Percentiles rank a stretch among this genome's conserved stretches.
Evolutionary conservation across 768 basidiomycete genomes (phyloP).

Genomic region (Lyophyllum decastes): DNA sequence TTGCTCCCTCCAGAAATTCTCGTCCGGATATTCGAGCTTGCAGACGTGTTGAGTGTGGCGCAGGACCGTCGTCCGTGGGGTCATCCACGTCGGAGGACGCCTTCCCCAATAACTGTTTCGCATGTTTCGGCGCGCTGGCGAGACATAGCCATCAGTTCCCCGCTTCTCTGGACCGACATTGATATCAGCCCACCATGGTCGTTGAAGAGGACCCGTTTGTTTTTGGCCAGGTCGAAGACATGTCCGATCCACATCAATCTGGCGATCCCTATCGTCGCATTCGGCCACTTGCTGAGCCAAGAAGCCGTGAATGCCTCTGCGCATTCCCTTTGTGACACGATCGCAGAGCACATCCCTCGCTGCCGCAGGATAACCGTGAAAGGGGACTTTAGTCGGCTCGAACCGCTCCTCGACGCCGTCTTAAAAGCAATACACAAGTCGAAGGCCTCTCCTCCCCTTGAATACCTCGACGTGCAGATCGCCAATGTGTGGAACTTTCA

Average conservation of each 20-base stretch:
- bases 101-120: constrained; percentile 11
- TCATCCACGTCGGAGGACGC: background rate
- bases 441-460: constrained; percentile 4
- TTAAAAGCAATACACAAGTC: constrained; percentile 6
- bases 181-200: constrained; percentile 20
- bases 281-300: constrained; percentile 10
- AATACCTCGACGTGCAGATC: constrained; percentile 12
- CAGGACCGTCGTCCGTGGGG: constrained; percentile 6
- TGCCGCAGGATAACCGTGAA: constrained; percentile 16
- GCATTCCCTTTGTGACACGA: constrained; percentile 4
- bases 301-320: constrained; percentile 13
- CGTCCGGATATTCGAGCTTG: constrained; percentile 13
- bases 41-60: background rate
- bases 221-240: constrained; percentile 8
- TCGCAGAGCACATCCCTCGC: constrained; percentile 12
- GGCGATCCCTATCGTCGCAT: constrained; percentile 9
- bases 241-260: constrained; percentile 15
- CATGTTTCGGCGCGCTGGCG: constrained; percentile 20
- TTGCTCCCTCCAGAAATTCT: constrained; percentile 17
- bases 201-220: constrained; percentile 7
- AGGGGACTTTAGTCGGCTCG: constrained; percentile 16
- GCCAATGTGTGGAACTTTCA: background rate
- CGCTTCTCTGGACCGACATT: constrained; percentile 17
- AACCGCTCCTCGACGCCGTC: constrained; percentile 13
- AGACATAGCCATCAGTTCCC: constrained; percentile 12